These are phyloP conservation scores for Aspergillus ochraceus DNA, from an alignment of 2,329 filamentous ascomycete species.

Conservation along the genomic window DNA sequence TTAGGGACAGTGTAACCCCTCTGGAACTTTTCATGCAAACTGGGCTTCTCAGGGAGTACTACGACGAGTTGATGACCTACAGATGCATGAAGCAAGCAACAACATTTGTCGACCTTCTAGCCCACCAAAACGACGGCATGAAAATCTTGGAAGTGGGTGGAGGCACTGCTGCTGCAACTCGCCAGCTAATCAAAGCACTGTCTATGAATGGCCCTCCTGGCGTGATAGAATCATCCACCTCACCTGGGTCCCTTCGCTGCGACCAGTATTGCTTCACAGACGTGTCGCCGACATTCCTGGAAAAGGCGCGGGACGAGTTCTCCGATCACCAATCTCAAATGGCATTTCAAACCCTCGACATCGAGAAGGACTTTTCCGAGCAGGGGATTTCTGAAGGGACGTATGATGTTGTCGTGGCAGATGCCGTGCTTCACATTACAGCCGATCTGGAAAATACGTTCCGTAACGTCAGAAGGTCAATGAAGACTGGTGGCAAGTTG, in stretches of 20 bases:
- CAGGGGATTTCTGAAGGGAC: conserved; percentile 12
- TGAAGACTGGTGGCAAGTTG: conserved; percentile 11
- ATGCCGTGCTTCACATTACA: conserved; percentile 8
- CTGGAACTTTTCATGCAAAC: neutral
- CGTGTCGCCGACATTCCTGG: neutral
- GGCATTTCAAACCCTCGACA: conserved; percentile 2
- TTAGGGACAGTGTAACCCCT: neutral
- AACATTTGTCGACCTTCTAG: neutral
- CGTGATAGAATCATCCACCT: too few species aligned
- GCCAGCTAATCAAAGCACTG: neutral
- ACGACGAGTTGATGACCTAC: neutral
- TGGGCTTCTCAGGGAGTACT: neutral
- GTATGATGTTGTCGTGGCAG: conserved; percentile 16
- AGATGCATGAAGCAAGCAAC: neutral
- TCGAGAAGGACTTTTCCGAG: conserved; percentile 6
- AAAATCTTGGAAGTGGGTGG: conserved; percentile 8
- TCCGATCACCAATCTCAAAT: neutral
- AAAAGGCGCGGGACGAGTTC: too few species aligned
- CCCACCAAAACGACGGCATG: neutral
- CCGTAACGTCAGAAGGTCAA: conserved; percentile 3
- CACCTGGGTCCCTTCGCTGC: neutral
- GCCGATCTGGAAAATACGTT: neutral
- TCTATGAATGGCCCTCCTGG: neutral
- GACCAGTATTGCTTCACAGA: neutral
- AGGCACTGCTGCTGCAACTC: conserved; percentile 1